phyloP scores from a whole-genome alignment of 306 rosid genomes.

The Astragalus membranaceus region DNA sequence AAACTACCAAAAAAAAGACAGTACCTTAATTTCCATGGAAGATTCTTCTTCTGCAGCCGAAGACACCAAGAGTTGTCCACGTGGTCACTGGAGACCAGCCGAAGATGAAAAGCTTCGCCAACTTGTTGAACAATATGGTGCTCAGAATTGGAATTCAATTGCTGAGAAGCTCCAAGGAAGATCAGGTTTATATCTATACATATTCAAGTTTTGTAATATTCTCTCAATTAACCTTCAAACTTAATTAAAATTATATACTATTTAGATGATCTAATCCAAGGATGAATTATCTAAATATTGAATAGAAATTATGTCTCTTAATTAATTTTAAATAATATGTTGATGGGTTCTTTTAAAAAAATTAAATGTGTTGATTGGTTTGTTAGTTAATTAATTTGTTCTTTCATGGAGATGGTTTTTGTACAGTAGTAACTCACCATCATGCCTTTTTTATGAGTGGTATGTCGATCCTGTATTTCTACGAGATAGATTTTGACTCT shows the following conservation, averaged over 20 bases:
- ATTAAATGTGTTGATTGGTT: not conserved
- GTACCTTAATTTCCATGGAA: conserved; percentile 27
- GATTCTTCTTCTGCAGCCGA: conserved; percentile 47
- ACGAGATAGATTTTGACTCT: no score
- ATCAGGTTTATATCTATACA: conserved; percentile 50
- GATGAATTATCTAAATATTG: not conserved
- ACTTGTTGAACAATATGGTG: conserved; percentile 79
- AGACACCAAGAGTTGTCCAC: conserved; percentile 48
- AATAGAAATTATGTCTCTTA: not conserved
- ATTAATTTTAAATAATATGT: not conserved
- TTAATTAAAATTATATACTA: not conserved
- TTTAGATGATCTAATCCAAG: not conserved
- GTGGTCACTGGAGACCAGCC: conserved; percentile 94
- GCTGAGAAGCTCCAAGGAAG: conserved; percentile 95
- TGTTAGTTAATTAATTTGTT: not conserved
- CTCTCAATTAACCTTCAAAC: no score
- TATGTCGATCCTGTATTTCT: no score
- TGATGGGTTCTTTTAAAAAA: no score
- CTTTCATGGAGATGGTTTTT: no score
- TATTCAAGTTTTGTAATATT: no score
- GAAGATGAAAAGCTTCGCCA: conserved; percentile 82
- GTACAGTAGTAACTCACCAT: no score
- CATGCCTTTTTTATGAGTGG: no score
- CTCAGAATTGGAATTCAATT: conserved; percentile 94
- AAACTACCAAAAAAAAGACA: not conserved